Conservation (phyloP, 2,329 filamentous ascomycete genomes). For the Ophiostoma perfectum region DNA sequence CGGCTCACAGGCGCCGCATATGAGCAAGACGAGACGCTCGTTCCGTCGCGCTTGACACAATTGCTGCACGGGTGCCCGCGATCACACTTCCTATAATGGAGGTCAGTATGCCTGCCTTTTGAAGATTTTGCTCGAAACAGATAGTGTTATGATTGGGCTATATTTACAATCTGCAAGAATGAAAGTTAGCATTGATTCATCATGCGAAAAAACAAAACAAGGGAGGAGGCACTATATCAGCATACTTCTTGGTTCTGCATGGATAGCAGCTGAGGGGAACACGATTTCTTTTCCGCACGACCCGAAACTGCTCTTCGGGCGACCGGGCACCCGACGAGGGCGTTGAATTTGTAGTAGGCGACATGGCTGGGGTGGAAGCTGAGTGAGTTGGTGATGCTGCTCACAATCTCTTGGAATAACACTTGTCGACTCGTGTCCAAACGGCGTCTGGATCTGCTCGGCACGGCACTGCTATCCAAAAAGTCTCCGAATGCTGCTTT, state of each 20-base stretch:
- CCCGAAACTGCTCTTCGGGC: conserved; percentile 77
- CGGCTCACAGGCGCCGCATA: conserved; percentile 68
- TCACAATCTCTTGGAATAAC: neutral
- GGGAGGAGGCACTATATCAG: conserved; percentile 28
- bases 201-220: neutral
- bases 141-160: neutral
- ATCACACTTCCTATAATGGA: conserved; percentile 72
- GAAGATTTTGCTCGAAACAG: neutral
- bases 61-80: conserved; percentile 88
- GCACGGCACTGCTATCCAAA: neutral
- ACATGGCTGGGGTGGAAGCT: conserved; percentile 44
- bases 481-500: conserved; percentile 2
- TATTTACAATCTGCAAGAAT: conserved; percentile 24
- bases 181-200: conserved; percentile 17
- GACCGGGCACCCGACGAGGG: conserved; percentile 72
- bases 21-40: conserved; percentile 72
- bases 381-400: neutral
- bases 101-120: conserved; percentile 11
- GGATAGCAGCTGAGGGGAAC: conserved; percentile 88
- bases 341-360: conserved; percentile 70
- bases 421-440: neutral
- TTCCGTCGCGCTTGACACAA: conserved; percentile 83
- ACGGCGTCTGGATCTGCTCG: neutral
- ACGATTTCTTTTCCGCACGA: conserved; percentile 86
- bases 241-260: conserved; percentile 81